Percentiles rank a stretch among this genome's conserved stretches.
Conservation (phyloP, 2,329 filamentous ascomycete genomes). For the Rhinocladiella similis region DNA sequence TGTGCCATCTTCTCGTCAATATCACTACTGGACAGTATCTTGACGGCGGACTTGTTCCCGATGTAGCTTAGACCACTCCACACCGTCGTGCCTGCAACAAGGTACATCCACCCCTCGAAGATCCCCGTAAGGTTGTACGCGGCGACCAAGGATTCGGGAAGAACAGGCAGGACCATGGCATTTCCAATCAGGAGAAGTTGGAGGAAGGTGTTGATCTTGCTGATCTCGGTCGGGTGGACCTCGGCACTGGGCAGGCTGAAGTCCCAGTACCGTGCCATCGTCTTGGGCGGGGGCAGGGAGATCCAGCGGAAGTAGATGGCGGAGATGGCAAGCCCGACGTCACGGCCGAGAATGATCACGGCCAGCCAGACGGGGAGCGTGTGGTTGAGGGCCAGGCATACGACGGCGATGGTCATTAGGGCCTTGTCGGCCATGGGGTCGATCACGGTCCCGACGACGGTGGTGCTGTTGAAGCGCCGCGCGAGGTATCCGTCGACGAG, state of each 20-base stretch:
- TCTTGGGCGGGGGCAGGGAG: constrained; percentile 89
- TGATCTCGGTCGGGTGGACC: constrained; percentile 46
- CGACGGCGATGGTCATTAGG: constrained; percentile 89
- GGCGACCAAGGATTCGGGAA: constrained; percentile 58
- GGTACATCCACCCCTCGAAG: constrained; percentile 56
- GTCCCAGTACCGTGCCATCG: constrained; percentile 91
- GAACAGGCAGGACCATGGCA: constrained; percentile 76
- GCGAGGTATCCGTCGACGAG: constrained; percentile 94
- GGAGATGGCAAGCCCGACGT: constrained; percentile 76
- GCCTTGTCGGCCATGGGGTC: constrained; percentile 97
- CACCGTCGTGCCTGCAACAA: constrained; percentile 84
- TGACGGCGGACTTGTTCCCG: constrained; percentile 87
- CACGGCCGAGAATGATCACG: constrained; percentile 84
- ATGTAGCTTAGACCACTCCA: constrained; percentile 95
- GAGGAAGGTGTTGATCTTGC: constrained; percentile 81
- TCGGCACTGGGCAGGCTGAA: constrained; percentile 71
- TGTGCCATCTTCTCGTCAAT: not conserved
- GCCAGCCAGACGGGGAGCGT: constrained; percentile 88
- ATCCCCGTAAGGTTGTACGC: constrained; percentile 63
- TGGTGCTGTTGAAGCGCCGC: constrained; percentile 80
- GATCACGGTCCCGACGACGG: constrained; percentile 90
- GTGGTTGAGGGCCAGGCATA: constrained; percentile 80
- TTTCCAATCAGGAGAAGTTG: constrained; percentile 84
- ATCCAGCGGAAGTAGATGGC: constrained; percentile 97
- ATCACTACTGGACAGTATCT: constrained; percentile 60